phyloP scores from a whole-genome alignment of 768 basidiomycete species.

The Amanita rubescens region DNA sequence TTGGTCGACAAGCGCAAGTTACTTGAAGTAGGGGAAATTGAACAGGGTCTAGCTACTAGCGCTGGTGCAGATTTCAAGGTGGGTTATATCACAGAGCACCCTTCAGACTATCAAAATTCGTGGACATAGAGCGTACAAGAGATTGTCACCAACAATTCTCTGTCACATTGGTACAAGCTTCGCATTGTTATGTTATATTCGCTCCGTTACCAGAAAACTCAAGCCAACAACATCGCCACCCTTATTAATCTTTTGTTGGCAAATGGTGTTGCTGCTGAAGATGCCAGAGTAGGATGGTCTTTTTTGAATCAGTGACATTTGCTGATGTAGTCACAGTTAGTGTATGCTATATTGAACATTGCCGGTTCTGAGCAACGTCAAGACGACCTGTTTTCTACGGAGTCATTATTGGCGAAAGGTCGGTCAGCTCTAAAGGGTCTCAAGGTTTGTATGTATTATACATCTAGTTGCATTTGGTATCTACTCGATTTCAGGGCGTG shows the following conservation, averaged over 20 bases:
- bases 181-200: constrained; percentile 89
- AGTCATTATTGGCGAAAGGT: constrained; percentile 89
- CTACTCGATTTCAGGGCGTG: constrained; percentile 61
- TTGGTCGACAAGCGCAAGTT: constrained; percentile 82
- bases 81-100: neutral
- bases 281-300: constrained; percentile 41
- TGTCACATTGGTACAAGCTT: constrained; percentile 79
- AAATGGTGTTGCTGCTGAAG: constrained; percentile 71
- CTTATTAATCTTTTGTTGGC: constrained; percentile 67
- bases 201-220: constrained; percentile 87
- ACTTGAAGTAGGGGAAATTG: constrained; percentile 87
- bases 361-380: constrained; percentile 95
- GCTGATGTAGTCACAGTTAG: constrained; percentile 47
- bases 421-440: constrained; percentile 92
- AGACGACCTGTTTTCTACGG: constrained; percentile 94
- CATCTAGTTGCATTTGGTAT: neutral
- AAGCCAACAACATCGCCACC: constrained; percentile 73
- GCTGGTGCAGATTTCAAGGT: constrained; percentile 84
- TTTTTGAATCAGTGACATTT: constrained; percentile 8
- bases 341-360: constrained; percentile 87
- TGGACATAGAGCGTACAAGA: constrained; percentile 67
- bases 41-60: constrained; percentile 92
- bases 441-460: constrained; percentile 45
- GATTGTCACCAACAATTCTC: constrained; percentile 56
- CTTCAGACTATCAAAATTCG: neutral